Percentiles rank a stretch among this genome's conserved stretches.
phyloP scores from a whole-genome alignment of 163 green algal genomes.

The Coccomyxa subellipsoidea region DNA sequence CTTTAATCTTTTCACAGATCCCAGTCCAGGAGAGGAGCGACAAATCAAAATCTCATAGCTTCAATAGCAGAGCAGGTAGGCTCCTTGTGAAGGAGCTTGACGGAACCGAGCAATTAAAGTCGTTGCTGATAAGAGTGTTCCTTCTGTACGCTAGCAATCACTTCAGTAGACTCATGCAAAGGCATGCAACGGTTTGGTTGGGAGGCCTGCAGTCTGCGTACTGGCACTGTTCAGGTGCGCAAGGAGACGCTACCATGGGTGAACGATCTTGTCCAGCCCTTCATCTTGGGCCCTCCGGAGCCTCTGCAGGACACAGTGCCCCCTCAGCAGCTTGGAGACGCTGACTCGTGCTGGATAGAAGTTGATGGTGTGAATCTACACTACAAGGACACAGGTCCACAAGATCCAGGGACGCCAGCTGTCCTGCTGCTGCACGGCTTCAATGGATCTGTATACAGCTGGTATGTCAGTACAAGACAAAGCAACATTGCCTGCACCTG shows the following conservation, averaged over 20 bases:
- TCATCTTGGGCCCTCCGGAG: constrained; percentile 12
- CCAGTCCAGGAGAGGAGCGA: neutral
- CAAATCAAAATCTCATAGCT: neutral
- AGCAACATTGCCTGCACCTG: too few relatives aligned
- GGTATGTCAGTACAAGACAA: too few relatives aligned
- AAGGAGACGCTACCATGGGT: constrained; percentile 16
- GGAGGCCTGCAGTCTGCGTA: too few relatives aligned
- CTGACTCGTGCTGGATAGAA: constrained; percentile 31
- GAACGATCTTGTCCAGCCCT: constrained; percentile 21
- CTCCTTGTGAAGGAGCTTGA: too few relatives aligned
- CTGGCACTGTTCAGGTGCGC: neutral
- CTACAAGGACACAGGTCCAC: constrained; percentile 34
- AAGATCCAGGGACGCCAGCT: constrained; percentile 11
- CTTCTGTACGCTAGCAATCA: too few relatives aligned
- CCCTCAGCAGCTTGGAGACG: constrained; percentile 32
- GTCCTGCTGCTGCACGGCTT: constrained; percentile 50
- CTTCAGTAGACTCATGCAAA: too few relatives aligned
- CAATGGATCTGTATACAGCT: constrained; percentile 44
- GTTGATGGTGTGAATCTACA: constrained; percentile 41
- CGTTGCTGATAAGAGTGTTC: too few relatives aligned
- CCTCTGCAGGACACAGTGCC: constrained; percentile 31
- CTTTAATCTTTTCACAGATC: neutral
- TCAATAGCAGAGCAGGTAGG: neutral
- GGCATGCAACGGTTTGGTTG: too few relatives aligned
- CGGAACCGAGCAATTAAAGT: too few relatives aligned